phyloP scores from a whole-genome alignment of 805 yeast genomes.

The Wickerhamiella kurtzmanii region DNA sequence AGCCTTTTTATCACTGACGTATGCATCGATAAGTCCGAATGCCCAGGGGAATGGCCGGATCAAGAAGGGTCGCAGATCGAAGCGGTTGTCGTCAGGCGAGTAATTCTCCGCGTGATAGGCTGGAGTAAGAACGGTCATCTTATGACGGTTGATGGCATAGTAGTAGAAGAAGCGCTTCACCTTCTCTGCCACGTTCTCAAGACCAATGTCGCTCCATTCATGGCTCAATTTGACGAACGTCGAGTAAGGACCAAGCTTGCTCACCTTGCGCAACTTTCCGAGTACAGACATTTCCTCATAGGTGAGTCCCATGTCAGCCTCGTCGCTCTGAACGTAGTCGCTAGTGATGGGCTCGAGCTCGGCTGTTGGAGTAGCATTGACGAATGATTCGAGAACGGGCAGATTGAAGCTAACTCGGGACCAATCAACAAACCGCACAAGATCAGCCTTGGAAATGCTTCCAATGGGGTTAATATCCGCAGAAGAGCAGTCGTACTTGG shows the following conservation, averaged over 20 bases:
- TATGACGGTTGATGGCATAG: slow-evolving; percentile 91
- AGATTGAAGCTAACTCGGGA: slow-evolving; percentile 55
- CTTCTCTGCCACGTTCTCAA: slow-evolving; percentile 77
- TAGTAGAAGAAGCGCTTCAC: slow-evolving; percentile 86
- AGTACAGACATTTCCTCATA: slow-evolving; percentile 85
- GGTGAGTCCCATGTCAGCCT: slow-evolving; percentile 96
- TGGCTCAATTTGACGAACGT: slow-evolving; percentile 85
- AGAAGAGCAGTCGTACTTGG: slow-evolving; percentile 93
- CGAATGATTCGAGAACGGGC: slow-evolving; percentile 65
- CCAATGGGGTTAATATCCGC: slow-evolving; percentile 98
- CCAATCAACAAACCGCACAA: slow-evolving; percentile 74
- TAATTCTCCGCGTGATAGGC: slow-evolving; percentile 96
- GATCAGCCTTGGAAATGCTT: slow-evolving; percentile 91
- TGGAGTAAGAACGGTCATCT: slow-evolving; percentile 95
- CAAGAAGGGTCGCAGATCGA: slow-evolving; percentile 90
- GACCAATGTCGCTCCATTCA: slow-evolving; percentile 76
- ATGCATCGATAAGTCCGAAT: slow-evolving; percentile 69
- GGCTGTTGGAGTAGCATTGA: slow-evolving; percentile 93
- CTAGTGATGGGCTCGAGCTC: slow-evolving; percentile 94
- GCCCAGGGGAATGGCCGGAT: slow-evolving; percentile 90
- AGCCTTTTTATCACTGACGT: slow-evolving; percentile 31
- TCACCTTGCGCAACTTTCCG: slow-evolving; percentile 82
- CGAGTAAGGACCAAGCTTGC: slow-evolving; percentile 91
- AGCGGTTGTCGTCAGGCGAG: slow-evolving; percentile 95
- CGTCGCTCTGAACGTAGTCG: slow-evolving; percentile 88